Base-by-base conservation (phyloP, 129 eudicot genomes). In the Chrysanthemum makinoi region DNA sequence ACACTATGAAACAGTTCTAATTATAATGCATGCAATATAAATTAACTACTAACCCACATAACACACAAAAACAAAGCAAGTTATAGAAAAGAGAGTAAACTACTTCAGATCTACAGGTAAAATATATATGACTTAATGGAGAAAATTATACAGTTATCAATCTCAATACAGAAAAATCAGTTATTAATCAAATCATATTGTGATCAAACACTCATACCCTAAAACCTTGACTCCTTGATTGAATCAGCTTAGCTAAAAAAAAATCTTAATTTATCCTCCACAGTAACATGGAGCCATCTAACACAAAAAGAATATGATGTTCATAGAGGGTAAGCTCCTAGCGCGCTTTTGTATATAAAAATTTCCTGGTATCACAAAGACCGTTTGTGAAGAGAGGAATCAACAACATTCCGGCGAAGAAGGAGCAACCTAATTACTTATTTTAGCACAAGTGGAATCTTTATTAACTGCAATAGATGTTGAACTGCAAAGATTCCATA, bases 21-120 rank as follows among this genome's bases (percentile, higher is more conserved):
- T 53, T 5, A 50, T 18, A 17, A 74, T 35, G 26, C 48, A 64
- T 53, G 58, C 47, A 64, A 22, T 47, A 66, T n/a, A 48, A 35
- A 22, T 22, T 22, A 22, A 35, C 33, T 54, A 24, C 33, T 15
- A 19, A 77, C 13, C 49, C 51, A 53, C 70, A 54, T 55, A 43
- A 53, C 35, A 60, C 52, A 30, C 11, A 13, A 39, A 49, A 17
- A 22, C 3, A 8, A 62, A 53, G 65, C 63, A 22, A 62, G 22
- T 43, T 19, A 62, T 12, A 15, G 39, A 71, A 63, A 61, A 62
- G 48, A 54, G 17, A 55, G 28, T 50, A 69, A 39, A 12, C 65
- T 61, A 67, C 19, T 13, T 15, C 57, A 13, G 2, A 52, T 52
- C 17, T 13, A 52, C 18, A 13, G 4, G n/a, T 7, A 2, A 50